Base-by-base conservation (phyloP, 2,329 filamentous ascomycete genomes). In the Tolypocladium guangdongense region DNA sequence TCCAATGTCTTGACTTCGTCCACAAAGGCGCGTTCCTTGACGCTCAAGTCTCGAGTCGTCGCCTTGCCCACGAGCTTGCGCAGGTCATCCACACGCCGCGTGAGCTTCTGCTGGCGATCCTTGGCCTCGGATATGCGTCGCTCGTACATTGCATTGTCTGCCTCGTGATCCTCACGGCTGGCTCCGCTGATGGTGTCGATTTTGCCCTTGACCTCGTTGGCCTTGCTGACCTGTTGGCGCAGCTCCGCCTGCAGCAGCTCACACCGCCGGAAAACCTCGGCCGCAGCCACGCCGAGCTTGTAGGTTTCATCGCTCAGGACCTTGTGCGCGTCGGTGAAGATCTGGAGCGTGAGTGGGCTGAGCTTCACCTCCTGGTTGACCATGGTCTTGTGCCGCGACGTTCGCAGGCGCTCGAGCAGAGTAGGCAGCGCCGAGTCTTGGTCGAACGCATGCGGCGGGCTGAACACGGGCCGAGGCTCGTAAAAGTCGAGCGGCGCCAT, bases 321-420 rank as follows among this genome's bases (percentile, higher is more conserved):
- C 63, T 86, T 83, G 66, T 92, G 88, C 0, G 83, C 82, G 55
- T 88, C 82, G 32, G 85, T 87, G 59, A 92, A 80, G 38, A 89
- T 75, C 58, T 84, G 79, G 20, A 91, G 74, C 2, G 86, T 88
- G 24, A 86, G 80, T 14, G 86, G 82, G 24, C 84, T 87, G 24
- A 90, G 77, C 55, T 81, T 78, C 52, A 91, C 75, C 62, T 87
- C 82, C 56, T 88, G 84, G 54, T 80, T 81, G 49, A 88, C 70
- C 30, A 83, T 67, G 6, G 80, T 75, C 66, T 80, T 80, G 66
- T 84, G 77, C 51, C 80, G 77, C 46, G 80, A 79, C 2, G 82
- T 82, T 49, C 79, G 77, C 38, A 83, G 68, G 46, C 73, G 71
- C 50, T 81, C 77, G 14, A 85, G 71, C 48, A 85, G 70, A 32